Base-by-base conservation (phyloP, 208 protist genomes). In the Leishmania amazonensis region DNA sequence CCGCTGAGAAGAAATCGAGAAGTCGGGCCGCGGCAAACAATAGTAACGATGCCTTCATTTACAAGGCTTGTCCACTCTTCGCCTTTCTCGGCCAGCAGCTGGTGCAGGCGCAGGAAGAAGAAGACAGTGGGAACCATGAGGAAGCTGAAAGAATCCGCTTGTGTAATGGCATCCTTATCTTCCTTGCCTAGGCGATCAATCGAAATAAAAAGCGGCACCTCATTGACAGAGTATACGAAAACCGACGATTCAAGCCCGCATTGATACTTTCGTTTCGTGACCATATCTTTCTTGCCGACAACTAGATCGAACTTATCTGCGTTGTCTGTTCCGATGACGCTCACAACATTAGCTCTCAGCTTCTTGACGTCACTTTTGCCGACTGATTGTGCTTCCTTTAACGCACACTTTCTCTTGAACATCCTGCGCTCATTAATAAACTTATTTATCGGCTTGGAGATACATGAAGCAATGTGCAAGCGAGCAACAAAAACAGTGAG, bases 1-100 rank as follows among this genome's bases (percentile, higher is more conserved):
- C 92, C 94, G 54, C 88, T 91, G 35, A 95, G 38, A 17, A 97
- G 71, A 83, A 90, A 95, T 0, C 83, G 78, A 24, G 91, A 97
- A 38, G 91, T 96, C 24, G 88, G 78, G 15, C 90, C 90, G 35
- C 85, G 86, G 73, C 89, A 96, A 0, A 85, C 86, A 24, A 91
- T 80, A 45, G 76, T 65, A 42, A 64, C 54, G 47, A 85, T 87
- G 64, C 83, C 76, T 58, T 79, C 76, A 6, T 28, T 13, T 0
- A 88, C 38, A 9, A 91, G 38, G 31, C 47, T 49, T 24, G 11
- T 72, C 79, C 86, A 85, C 71, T 80, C 74, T 2, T 85, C 84
- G 15, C 74, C 67, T 31, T 85, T 82, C 8, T 85, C 80, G 0
- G 60, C 49, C 0, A 90, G 79, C 62, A 88, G 65, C 31, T 88